phyloP scores from a whole-genome alignment of 2,329 filamentous ascomycete species.

The Cryphonectria japonica region DNA sequence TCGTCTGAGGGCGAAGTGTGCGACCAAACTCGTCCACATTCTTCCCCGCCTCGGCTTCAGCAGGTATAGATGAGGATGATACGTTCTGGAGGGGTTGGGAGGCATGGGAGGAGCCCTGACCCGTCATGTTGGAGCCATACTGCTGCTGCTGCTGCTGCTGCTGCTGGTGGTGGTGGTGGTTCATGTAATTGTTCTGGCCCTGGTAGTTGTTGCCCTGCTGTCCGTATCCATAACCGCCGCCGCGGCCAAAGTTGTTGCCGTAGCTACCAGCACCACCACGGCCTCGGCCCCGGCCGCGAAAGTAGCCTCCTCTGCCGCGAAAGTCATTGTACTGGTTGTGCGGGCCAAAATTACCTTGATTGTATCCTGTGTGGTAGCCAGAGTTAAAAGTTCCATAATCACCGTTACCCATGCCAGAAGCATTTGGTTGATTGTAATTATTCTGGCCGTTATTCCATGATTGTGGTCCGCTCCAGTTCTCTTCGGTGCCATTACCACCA shows the following conservation, averaged over 20 bases:
- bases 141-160: conserved; percentile 15
- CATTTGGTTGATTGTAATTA: conserved; percentile 88
- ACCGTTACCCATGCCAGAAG: conserved; percentile 78
- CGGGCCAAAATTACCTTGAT: conserved; percentile 83
- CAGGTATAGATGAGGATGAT: conserved; percentile 24
- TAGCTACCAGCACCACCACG: conserved; percentile 57
- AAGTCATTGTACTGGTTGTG: conserved; percentile 79
- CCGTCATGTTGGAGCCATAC: conserved; percentile 30
- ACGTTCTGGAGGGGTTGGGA: conserved; percentile 17
- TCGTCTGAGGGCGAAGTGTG: conserved; percentile 32
- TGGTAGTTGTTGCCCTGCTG: conserved; percentile 37
- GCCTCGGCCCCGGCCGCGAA: conserved; percentile 58
- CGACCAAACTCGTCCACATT: conserved; percentile 40
- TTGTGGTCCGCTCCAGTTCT: conserved; percentile 81
- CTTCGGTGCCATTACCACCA: conserved; percentile 69
- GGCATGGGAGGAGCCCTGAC: conserved; percentile 20
- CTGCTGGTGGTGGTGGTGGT: conserved; percentile 31
- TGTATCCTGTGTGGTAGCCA: conserved; percentile 77
- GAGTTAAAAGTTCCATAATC: conserved; percentile 80
- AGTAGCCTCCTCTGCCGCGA: conserved; percentile 69
- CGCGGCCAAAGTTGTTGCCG: conserved; percentile 48
- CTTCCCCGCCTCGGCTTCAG: conserved; percentile 26
- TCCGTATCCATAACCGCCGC: conserved; percentile 55
- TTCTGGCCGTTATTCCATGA: conserved; percentile 84
- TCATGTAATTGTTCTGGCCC: conserved; percentile 35